phyloP scores from a whole-genome alignment of 2,329 filamentous ascomycete species.

The Nemania sp. region DNA sequence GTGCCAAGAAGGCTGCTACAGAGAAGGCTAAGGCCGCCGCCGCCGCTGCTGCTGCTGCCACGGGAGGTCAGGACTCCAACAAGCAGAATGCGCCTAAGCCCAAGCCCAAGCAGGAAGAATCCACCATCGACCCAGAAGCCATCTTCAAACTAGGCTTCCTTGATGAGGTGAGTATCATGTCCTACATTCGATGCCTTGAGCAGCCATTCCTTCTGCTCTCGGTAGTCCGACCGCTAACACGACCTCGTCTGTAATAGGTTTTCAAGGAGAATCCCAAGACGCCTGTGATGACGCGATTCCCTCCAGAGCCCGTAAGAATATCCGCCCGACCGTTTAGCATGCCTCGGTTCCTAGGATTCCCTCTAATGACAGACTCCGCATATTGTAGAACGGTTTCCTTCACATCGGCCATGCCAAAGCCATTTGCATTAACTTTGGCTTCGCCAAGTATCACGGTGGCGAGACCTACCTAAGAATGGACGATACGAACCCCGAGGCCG shows the following conservation, averaged over 20 bases:
- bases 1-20: constrained; percentile 67
- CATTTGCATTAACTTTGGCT: constrained; percentile 96
- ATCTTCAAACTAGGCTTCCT: constrained; percentile 88
- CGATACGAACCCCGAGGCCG: constrained; percentile 94
- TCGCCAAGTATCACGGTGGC: constrained; percentile 85
- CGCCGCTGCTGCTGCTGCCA: too few species aligned
- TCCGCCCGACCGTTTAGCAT: background rate
- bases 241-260: constrained; percentile 24
- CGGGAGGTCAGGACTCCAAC: constrained; percentile 39
- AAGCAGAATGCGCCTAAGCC: constrained; percentile 49
- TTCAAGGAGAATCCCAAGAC: constrained; percentile 74
- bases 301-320: constrained; percentile 73
- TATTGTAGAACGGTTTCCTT: constrained; percentile 78
- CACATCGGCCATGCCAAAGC: constrained; percentile 96
- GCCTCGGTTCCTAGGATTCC: background rate
- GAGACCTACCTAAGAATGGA: constrained; percentile 79
- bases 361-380: background rate
- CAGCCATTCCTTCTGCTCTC: background rate
- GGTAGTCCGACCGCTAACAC: constrained; percentile 2
- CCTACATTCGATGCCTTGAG: background rate
- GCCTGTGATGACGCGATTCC: constrained; percentile 77
- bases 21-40: constrained; percentile 61
- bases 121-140: constrained; percentile 66
- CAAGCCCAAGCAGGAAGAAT: constrained; percentile 62
- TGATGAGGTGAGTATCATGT: constrained; percentile 64